These are phyloP conservation scores for Dendrothele bispora DNA, from an alignment of 768 basidiomycete genomes.

Conservation along the genomic window DNA sequence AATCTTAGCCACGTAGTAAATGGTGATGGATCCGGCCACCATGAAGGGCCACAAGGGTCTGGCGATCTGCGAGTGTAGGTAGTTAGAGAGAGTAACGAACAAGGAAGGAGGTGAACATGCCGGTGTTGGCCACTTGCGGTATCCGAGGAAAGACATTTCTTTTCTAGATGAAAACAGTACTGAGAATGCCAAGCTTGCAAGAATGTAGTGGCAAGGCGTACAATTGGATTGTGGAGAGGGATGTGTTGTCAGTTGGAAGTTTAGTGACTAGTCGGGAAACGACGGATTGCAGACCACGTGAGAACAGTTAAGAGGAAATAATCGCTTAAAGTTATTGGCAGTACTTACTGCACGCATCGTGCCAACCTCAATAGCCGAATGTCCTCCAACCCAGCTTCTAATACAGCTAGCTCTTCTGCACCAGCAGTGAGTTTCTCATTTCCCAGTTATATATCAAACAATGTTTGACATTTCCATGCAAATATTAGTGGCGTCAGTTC, in stretches of 20 bases:
- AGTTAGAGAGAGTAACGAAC: constrained; percentile 11
- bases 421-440: constrained; percentile 19
- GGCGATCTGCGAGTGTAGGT: constrained; percentile 45
- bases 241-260: constrained; percentile 3
- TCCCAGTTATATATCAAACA: background rate
- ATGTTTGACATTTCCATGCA: background rate
- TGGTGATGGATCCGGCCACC: constrained; percentile 60
- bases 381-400: constrained; percentile 27
- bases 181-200: constrained; percentile 1
- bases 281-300: too few species aligned
- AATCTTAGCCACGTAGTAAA: constrained; percentile 64
- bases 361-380: constrained; percentile 12
- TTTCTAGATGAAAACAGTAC: constrained; percentile 18
- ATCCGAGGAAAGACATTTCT: constrained; percentile 73
- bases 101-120: constrained; percentile 42
- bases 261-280: too few species aligned
- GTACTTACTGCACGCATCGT: constrained; percentile 2
- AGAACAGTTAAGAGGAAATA: constrained; percentile 4
- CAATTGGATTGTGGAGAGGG: background rate
- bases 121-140: constrained; percentile 81
- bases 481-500: constrained; percentile 79
- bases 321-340: background rate
- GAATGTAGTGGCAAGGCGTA: constrained; percentile 2
- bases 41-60: constrained; percentile 84
- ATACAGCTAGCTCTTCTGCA: constrained; percentile 24